Base-by-base conservation (phyloP, 352 stramenopile genomes). In the Phytophthora crassamura region DNA sequence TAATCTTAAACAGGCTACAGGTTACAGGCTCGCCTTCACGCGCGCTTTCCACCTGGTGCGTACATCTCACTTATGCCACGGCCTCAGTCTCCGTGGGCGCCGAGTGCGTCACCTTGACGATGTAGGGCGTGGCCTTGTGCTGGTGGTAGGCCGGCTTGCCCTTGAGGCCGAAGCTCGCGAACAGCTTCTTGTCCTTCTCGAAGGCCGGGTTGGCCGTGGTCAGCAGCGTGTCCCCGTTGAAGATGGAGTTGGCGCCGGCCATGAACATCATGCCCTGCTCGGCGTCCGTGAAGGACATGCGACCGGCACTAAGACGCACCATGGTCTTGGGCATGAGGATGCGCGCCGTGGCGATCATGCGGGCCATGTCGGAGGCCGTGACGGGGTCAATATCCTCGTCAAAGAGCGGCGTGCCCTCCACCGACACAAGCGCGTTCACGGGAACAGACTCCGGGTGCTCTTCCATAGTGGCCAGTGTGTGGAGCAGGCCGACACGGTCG, bases 291-390 rank as follows among this genome's bases (percentile, higher is more conserved):
- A 99, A 99, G 41, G 93, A 98, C 67, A 99, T 90, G 63, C 97
- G 90, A n/a, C 97, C 97, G 16, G 97, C 97, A 16, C 92, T 98
- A 28, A 99, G 80, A 22, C 97, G 94, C 41, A 99, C 97, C 96
- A 99, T 98, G 33, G 95, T 98, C 64, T 96, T 97, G 10, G 97
- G 97, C 95, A 99, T 99, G 14, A 99, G 82, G 67, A 99, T 98
- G 36, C 97, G 90, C 47, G 97, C 97, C 9, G 97, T 98, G 11
- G 96, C 97, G 70, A 99, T 99, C 85, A 98, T 98, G n/a, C 97
- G 90, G 33, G 92, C 91, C 97, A 99, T 99, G 73, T 99, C 95
- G 64, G 98, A 98, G 4, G 91, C 94, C 77, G 97, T 95, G 36
- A 98, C 88, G 25, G 90, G 67, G 46, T 69, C 54, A 34, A 97